Percentiles rank a stretch among this genome's conserved stretches.
Evolutionary conservation across 495 filamentous ascomycete species (phyloP).

Genomic region (Xylaria longipes): DNA sequence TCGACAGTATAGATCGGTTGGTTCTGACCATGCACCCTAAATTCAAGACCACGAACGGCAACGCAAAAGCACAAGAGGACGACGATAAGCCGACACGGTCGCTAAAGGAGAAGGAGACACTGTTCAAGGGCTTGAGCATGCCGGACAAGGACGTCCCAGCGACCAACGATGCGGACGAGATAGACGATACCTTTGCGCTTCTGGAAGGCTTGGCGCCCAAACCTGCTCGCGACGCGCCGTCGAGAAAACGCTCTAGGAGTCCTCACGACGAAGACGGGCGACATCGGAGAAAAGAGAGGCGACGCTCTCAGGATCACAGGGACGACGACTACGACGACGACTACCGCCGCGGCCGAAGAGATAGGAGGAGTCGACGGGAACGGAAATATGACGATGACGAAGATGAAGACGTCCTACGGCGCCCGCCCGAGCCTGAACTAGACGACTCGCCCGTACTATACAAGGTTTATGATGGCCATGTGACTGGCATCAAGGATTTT

Average conservation of each 20-base stretch:
- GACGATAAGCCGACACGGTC: slow-evolving; percentile 48
- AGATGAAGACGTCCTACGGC: slow-evolving; percentile 65
- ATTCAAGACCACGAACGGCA: slow-evolving; percentile 60
- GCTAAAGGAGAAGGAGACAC: slow-evolving; percentile 69
- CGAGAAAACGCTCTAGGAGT: slow-evolving; percentile 75
- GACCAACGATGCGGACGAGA: slow-evolving; percentile 61
- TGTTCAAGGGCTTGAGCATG: slow-evolving; percentile 89
- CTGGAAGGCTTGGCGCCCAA: slow-evolving; percentile 86
- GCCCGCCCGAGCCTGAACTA: slow-evolving; percentile 74
- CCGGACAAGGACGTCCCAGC: slow-evolving; percentile 75
- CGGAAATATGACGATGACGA: slow-evolving; percentile 50
- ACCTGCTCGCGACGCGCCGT: slow-evolving; percentile 45
- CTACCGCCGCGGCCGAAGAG: slow-evolving; percentile 35
- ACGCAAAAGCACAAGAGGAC: slow-evolving; percentile 44
- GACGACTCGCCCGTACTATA: slow-evolving; percentile 82
- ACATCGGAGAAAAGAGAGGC: slow-evolving; percentile 49
- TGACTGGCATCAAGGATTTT: slow-evolving; percentile 94
- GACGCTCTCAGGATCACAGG: slow-evolving; percentile 50
- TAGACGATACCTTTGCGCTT: slow-evolving; percentile 94
- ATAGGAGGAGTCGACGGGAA: slow-evolving; percentile 57
- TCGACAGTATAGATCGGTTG: slow-evolving; percentile 89
- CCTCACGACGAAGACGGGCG: slow-evolving; percentile 66
- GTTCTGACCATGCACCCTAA: slow-evolving; percentile 91
- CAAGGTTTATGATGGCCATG: slow-evolving; percentile 89
- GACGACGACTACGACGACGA: slow-evolving; percentile 35